These are phyloP conservation scores for Chlorella vulgaris DNA, from an alignment of 139 green algal species.

Conservation along the genomic window DNA sequence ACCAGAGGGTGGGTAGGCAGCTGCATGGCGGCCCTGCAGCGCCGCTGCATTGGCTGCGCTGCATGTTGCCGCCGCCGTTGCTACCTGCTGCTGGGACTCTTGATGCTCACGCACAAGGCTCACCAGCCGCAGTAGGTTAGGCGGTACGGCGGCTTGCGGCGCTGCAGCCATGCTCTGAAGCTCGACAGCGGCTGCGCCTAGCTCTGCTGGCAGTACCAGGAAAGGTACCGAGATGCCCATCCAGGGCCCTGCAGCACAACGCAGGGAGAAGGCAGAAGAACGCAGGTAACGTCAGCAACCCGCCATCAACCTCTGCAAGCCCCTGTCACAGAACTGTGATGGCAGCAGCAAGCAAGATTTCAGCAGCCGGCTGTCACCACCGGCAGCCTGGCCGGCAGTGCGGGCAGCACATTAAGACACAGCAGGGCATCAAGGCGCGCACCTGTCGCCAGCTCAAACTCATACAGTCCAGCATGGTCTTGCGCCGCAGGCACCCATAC, in stretches of 20 bases:
- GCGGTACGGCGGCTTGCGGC: neutral
- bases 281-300: neutral
- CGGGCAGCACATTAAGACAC: too few species aligned
- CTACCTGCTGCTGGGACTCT: too few species aligned
- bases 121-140: neutral
- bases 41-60: neutral
- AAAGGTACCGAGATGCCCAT: neutral
- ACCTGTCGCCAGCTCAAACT: conserved; percentile 21
- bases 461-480: neutral
- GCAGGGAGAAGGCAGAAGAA: neutral
- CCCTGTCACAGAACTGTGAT: too few species aligned
- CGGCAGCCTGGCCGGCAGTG: too few species aligned
- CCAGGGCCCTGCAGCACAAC: neutral
- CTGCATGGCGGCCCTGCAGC: too few species aligned
- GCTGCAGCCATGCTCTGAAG: neutral
- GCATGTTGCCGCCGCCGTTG: neutral
- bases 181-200: neutral
- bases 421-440: neutral
- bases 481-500: conserved; percentile 7
- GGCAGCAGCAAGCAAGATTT: too few species aligned
- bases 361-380: too few species aligned
- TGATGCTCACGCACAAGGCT: neutral
- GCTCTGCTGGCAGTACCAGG: conserved; percentile 2
- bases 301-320: too few species aligned
- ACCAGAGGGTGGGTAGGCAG: neutral